Percentiles rank a stretch among this genome's conserved stretches.
These are phyloP conservation scores for Alternaria angustiovoidea DNA, from an alignment of 2,329 filamentous ascomycete genomes.

Conservation along the genomic window DNA sequence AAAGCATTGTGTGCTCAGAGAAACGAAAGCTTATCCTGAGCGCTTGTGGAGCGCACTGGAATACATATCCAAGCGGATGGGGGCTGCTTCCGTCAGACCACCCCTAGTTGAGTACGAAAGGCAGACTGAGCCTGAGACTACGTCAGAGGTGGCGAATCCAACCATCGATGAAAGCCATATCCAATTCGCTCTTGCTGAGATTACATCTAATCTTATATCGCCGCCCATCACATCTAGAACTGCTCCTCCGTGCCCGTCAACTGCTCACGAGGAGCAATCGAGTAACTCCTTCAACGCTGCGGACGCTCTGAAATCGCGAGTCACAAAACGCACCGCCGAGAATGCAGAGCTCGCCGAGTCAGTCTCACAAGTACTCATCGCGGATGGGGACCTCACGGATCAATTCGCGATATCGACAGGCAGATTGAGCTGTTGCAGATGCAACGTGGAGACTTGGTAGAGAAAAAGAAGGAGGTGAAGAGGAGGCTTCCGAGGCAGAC, in stretches of 20 bases:
- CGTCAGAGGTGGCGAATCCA: background rate
- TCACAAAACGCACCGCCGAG: constrained; percentile 12
- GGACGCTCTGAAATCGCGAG: background rate
- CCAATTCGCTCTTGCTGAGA: background rate
- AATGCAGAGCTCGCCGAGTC: constrained; percentile 4
- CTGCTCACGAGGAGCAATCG: background rate
- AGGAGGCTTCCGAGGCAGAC: constrained; percentile 5
- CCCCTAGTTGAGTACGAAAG: background rate
- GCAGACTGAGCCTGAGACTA: background rate
- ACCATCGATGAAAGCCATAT: background rate
- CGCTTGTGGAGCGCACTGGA: constrained; percentile 3
- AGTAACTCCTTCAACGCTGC: background rate
- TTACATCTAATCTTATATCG: background rate
- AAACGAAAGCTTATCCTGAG: constrained; percentile 10
- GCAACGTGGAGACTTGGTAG: background rate
- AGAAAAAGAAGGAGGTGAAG: background rate
- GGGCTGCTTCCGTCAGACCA: constrained; percentile 1
- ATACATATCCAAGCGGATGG: constrained; percentile 10
- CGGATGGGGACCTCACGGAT: background rate
- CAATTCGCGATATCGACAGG: constrained; percentile 3
- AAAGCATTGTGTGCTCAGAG: constrained; percentile 10
- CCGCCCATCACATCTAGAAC: background rate
- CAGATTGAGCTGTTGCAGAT: constrained; percentile 1
- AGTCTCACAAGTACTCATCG: background rate
- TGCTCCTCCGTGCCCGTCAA: background rate